phyloP scores from a whole-genome alignment of 164 flowering plant genomes.

The Umbellularia californica region DNA sequence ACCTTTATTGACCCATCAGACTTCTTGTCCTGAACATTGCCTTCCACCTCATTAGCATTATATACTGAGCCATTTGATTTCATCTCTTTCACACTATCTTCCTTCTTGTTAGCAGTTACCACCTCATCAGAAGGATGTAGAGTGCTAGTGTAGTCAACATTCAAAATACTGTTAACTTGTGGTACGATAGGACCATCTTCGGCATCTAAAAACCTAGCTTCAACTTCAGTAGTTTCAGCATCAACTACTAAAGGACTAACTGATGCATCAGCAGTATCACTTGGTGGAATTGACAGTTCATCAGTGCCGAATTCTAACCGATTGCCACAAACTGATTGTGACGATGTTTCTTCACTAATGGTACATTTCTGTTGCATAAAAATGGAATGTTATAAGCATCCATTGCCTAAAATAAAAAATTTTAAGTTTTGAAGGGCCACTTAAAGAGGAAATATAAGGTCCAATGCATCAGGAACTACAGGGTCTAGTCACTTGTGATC shows the following conservation, averaged over 20 bases:
- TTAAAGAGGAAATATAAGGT: too few relatives aligned
- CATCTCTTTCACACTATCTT: slow-evolving; percentile 4
- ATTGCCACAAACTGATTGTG: slow-evolving; percentile 11
- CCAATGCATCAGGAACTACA: too few relatives aligned
- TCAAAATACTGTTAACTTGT: slow-evolving; percentile 12
- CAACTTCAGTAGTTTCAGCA: slow-evolving; percentile 10
- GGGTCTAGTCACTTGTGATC: background rate
- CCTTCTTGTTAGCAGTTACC: background rate
- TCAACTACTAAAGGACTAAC: slow-evolving; percentile 9
- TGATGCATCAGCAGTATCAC: slow-evolving; percentile 9
- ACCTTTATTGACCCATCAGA: background rate
- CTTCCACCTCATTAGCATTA: slow-evolving; percentile 6
- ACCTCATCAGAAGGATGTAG: background rate
- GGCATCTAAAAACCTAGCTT: slow-evolving; percentile 11
- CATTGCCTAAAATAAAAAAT: background rate
- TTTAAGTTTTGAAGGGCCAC: background rate
- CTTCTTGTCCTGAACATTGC: slow-evolving; percentile 4
- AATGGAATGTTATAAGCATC: background rate
- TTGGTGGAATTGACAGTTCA: slow-evolving; percentile 21
- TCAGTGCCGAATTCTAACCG: slow-evolving; percentile 11
- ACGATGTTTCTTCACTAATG: slow-evolving; percentile 14
- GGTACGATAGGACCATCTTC: slow-evolving; percentile 14
- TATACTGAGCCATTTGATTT: slow-evolving; percentile 1
- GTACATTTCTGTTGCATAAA: slow-evolving; percentile 6
- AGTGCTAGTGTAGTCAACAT: slow-evolving; percentile 6